phyloP scores from a whole-genome alignment of 2,329 filamentous ascomycete genomes.

The Dactylellina drechsleri region DNA sequence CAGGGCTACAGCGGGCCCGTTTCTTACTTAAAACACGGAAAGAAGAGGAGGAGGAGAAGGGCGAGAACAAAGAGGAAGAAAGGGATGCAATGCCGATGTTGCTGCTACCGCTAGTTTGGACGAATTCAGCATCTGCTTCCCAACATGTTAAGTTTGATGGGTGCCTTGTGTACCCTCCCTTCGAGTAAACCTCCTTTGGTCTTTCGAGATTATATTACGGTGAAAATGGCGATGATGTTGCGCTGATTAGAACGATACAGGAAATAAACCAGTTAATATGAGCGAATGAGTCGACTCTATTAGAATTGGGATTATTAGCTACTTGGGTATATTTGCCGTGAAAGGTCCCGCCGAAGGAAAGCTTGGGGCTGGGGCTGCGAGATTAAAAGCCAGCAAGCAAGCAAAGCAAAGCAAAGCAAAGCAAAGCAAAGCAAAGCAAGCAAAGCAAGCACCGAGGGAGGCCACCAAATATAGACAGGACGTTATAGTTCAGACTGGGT shows the following conservation, averaged over 20 bases:
- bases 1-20: background rate
- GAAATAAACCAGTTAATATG: no score
- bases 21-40: no score
- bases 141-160: constrained; percentile 11
- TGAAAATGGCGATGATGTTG: no score
- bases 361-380: constrained; percentile 28
- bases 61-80: background rate
- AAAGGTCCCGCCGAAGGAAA: constrained; percentile 23
- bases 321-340: no score
- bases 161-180: background rate
- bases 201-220: background rate
- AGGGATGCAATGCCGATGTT: background rate
- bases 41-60: background rate
- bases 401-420: no score
- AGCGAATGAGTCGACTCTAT: no score
- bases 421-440: no score
- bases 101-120: background rate
- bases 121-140: constrained; percentile 44
- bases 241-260: no score
- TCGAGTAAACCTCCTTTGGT: background rate
- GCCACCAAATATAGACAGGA: constrained; percentile 46
- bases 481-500: background rate
- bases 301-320: no score
- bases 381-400: constrained; percentile 4
- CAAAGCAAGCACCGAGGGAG: background rate